Evolutionary conservation across 179 eudicot genomes (phyloP).

Genomic region (Camellia oleifera): DNA sequence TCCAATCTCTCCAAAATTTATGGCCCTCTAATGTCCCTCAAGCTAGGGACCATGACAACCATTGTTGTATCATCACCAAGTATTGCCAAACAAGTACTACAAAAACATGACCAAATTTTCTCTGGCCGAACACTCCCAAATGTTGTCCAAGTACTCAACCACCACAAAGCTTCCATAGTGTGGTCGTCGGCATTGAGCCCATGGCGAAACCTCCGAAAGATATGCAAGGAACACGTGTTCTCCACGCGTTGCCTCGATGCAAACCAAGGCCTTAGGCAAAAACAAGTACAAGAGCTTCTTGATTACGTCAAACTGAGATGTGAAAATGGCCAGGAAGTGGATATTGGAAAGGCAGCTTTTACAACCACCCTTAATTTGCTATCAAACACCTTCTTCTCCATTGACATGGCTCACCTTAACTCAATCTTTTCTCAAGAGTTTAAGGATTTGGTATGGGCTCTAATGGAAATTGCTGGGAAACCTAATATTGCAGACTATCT

Average conservation of each 20-base stretch:
- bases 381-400: not conserved
- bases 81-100: slow-evolving; percentile 16
- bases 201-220: slow-evolving; percentile 5
- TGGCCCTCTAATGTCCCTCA: slow-evolving; percentile 32
- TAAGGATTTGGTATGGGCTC: not conserved
- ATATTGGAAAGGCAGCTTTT: not conserved
- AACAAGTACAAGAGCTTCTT: slow-evolving; percentile 22
- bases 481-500: slow-evolving; percentile 5
- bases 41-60: slow-evolving; percentile 29
- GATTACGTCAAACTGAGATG: not conserved
- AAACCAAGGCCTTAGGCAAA: not conserved
- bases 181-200: not conserved
- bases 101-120: slow-evolving; percentile 9
- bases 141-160: not conserved
- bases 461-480: not conserved
- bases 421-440: not conserved
- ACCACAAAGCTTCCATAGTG: slow-evolving; percentile 5
- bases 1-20: slow-evolving; percentile 22
- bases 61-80: slow-evolving; percentile 30
- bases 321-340: not conserved
- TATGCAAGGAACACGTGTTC: slow-evolving; percentile 9
- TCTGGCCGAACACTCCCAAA: slow-evolving; percentile 5
- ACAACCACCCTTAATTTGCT: not conserved
- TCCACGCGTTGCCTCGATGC: not conserved
- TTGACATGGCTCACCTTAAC: not conserved